Evolutionary conservation across 2,329 filamentous ascomycete genomes (phyloP).

Genomic region (Penicillium frequentans): DNA sequence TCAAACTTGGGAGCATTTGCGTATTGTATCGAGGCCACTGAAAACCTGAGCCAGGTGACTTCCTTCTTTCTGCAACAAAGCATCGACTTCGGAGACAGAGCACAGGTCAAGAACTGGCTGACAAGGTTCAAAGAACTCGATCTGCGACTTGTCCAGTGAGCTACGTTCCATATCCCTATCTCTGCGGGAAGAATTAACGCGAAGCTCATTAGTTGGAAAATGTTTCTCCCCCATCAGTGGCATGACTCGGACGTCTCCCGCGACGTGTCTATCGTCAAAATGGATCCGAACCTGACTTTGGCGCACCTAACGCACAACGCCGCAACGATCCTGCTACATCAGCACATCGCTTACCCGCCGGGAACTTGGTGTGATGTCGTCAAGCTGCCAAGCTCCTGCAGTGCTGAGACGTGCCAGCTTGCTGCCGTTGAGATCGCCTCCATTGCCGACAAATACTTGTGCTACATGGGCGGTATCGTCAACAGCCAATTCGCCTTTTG

Average conservation of each 20-base stretch:
- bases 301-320: slow-evolving; percentile 53
- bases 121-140: slow-evolving; percentile 29
- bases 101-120: slow-evolving; percentile 35
- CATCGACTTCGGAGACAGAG: slow-evolving; percentile 25
- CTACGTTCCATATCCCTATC: neutral
- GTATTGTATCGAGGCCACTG: slow-evolving; percentile 30
- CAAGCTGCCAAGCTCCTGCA: slow-evolving; percentile 3
- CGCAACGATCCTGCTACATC: slow-evolving; percentile 50
- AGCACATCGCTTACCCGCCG: slow-evolving; percentile 4
- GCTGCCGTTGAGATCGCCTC: slow-evolving; percentile 1
- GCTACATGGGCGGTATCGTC: slow-evolving; percentile 29
- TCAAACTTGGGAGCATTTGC: slow-evolving; percentile 20
- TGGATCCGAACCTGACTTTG: slow-evolving; percentile 52
- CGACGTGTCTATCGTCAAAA: slow-evolving; percentile 23
- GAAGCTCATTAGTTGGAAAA: neutral
- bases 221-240: slow-evolving; percentile 45
- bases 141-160: slow-evolving; percentile 31
- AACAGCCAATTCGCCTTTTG: slow-evolving; percentile 48
- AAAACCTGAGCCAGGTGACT: slow-evolving; percentile 35
- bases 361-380: slow-evolving; percentile 1
- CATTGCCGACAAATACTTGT: slow-evolving; percentile 50
- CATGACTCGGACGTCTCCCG: slow-evolving; percentile 34
- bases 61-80: slow-evolving; percentile 38
- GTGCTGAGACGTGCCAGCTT: slow-evolving; percentile 5
- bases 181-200: neutral